Evolutionary conservation across 352 stramenopile genomes (phyloP), one percentile per base, ranked within the genome.

Genomic region (Phytopythium helicoides): DNA sequence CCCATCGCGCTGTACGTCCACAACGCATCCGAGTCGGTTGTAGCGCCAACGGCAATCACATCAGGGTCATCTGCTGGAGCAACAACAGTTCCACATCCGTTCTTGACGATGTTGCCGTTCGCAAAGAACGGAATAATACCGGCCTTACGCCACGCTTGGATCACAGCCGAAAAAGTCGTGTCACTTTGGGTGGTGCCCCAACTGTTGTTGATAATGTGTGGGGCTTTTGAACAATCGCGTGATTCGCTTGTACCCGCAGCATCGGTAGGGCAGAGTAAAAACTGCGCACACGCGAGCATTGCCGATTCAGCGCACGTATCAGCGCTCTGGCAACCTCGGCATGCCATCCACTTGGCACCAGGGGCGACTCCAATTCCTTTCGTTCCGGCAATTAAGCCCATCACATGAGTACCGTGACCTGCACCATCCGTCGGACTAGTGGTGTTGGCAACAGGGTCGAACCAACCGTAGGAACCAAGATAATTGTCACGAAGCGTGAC

Each of bases 121-220:
- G 73, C 54, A 36, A 81, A 77, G 35, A 84, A 21, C 11, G 70
- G 68, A 14, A 80, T 65, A 46, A 81, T 84, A 22, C 60, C 70
- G 8, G 70, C 73, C 10, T 47, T 44, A 35, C 51, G 58, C 73
- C 73, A 84, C 14, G 65, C 65, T 16, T 64, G 60, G 35, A 81
- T 49, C 28, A 67, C 68, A 6, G 56, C 54, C 1, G 55, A 52
- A 36, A 76, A 78, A 18, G 54, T 60, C 21, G 51, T 57, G 42
- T 60, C 48, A 8, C 55, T 65, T 19, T 51, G 54, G 19, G 31
- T 10, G 6, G 28, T 44, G 3, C 64, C 70, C 73, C 73, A 84
- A 52, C 66, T 80, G 56, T 81, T 84, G 55, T 73, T 84, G n/a
- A 84, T 56, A 8, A 84, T 54, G 41, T 65, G 58, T 14, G 71